Conservation (phyloP, 768 basidiomycete genomes). For the Lepiota brunneoincarnata region DNA sequence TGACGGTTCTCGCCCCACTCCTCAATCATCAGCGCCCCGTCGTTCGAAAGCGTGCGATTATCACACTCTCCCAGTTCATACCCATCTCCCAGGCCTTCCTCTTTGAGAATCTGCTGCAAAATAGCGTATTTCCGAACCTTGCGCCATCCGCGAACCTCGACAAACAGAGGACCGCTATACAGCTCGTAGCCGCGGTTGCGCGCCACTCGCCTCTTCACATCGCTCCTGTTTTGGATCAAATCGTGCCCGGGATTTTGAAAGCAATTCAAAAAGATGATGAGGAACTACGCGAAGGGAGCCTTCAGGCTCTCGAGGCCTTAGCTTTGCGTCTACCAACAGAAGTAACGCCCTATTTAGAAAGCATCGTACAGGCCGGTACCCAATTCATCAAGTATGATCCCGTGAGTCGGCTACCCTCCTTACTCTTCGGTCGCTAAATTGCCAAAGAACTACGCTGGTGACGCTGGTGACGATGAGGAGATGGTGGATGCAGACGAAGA, state of each 20-base stretch:
- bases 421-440: background rate
- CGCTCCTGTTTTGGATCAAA: conserved; percentile 52
- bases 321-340: conserved; percentile 83
- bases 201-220: conserved; percentile 71
- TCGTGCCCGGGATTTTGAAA: conserved; percentile 71
- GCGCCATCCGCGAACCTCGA: conserved; percentile 50
- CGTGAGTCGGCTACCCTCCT: conserved; percentile 39
- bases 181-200: conserved; percentile 77
- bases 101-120: conserved; percentile 58
- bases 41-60: conserved; percentile 90
- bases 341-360: conserved; percentile 65
- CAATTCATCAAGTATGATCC: conserved; percentile 93
- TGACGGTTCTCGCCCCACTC: conserved; percentile 66
- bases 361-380: conserved; percentile 68
- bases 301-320: conserved; percentile 88
- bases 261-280: conserved; percentile 76
- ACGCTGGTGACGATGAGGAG: conserved; percentile 49
- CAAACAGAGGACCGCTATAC: conserved; percentile 74
- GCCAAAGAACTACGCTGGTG: conserved; percentile 49
- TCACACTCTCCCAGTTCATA: conserved; percentile 81
- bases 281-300: conserved; percentile 74
- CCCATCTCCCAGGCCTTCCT: conserved; percentile 64
- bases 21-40: conserved; percentile 77
- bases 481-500: conserved; percentile 72
- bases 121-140: conserved; percentile 60